phyloP scores from a whole-genome alignment of 2,329 filamentous ascomycete genomes.

The Calonectria henricotiae region DNA sequence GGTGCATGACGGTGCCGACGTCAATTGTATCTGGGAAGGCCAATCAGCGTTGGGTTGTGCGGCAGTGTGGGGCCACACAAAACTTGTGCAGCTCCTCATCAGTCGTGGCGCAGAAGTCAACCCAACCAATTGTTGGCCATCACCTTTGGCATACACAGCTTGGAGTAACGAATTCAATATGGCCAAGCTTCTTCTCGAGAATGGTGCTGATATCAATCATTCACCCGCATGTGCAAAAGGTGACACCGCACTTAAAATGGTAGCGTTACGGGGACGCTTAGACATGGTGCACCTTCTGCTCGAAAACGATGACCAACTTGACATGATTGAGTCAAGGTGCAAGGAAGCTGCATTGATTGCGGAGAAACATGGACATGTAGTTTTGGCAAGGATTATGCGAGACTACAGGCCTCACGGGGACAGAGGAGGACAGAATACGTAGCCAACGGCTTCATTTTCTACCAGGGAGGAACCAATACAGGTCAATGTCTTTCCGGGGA shows the following conservation, averaged over 20 bases:
- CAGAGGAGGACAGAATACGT: background rate
- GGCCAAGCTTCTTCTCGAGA: background rate
- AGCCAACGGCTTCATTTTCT: too few species aligned
- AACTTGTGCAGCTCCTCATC: background rate
- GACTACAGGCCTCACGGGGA: background rate
- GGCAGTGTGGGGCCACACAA: background rate
- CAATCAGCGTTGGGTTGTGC: background rate
- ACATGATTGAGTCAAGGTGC: background rate
- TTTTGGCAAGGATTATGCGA: background rate
- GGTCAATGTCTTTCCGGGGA: too few species aligned
- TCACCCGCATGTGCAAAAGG: background rate
- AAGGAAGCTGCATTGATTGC: background rate
- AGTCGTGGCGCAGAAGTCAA: background rate
- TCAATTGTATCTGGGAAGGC: background rate
- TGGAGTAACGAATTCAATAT: background rate
- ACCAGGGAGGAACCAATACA: background rate
- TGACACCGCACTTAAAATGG: background rate
- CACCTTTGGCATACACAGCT: background rate
- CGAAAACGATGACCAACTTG: background rate
- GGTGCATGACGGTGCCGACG: background rate
- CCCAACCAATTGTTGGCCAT: background rate
- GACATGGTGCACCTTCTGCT: slow-evolving; percentile 1
- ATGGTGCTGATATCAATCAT: background rate
- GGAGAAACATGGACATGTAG: background rate
- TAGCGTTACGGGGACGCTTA: background rate